Conservation (phyloP, 805 yeast species). For the Saccharomyces jurei region DNA sequence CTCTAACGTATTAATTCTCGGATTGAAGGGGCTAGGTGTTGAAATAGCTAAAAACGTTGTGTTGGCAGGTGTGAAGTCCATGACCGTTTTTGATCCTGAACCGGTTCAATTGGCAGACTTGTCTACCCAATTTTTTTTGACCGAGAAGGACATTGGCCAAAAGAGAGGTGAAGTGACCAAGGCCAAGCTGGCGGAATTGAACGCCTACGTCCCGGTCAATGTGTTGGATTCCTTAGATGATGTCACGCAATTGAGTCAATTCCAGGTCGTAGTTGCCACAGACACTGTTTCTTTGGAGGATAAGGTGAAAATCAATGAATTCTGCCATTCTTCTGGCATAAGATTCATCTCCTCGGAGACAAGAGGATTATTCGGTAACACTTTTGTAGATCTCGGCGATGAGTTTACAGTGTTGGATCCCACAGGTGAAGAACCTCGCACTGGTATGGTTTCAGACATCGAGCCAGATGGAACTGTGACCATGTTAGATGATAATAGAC, state of each 20-base stretch:
- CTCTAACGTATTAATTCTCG: conserved; percentile 85
- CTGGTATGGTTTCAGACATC: conserved; percentile 85
- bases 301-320: conserved; percentile 64
- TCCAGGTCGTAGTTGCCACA: conserved; percentile 80
- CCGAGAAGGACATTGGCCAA: conserved; percentile 64
- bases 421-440: conserved; percentile 85
- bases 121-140: conserved; percentile 81
- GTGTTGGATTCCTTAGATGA: conserved; percentile 50
- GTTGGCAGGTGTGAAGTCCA: conserved; percentile 91
- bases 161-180: conserved; percentile 69
- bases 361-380: conserved; percentile 80
- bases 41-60: conserved; percentile 97
- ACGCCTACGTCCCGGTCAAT: conserved; percentile 81
- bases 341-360: conserved; percentile 76
- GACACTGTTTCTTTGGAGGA: conserved; percentile 58
- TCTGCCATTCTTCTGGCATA: conserved; percentile 65
- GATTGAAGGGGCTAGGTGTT: conserved; percentile 85
- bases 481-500: conserved; percentile 84
- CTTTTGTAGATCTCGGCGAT: conserved; percentile 86
- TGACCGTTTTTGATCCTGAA: conserved; percentile 76
- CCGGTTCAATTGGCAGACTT: conserved; percentile 62
- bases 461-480: conserved; percentile 88
- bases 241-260: conserved; percentile 41
- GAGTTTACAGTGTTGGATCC: conserved; percentile 72
- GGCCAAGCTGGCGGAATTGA: conserved; percentile 67